Conservation (phyloP, 208 protist genomes). For the Trypanosomatidae sp. region DNA sequence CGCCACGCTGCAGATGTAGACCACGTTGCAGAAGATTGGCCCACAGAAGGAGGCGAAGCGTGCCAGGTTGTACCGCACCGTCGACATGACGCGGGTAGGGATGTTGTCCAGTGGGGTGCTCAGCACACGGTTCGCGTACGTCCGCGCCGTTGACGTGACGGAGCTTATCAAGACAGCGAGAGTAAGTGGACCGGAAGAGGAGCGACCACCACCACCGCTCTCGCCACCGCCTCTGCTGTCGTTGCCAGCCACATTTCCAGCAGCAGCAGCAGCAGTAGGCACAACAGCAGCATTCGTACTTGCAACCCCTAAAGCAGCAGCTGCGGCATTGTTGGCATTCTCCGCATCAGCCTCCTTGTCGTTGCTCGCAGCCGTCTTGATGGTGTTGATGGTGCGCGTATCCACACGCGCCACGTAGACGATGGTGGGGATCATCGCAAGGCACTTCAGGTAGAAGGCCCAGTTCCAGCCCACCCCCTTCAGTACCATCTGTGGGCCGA, state of each 20-base stretch:
- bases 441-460: conserved; percentile 81
- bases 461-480: conserved; percentile 71
- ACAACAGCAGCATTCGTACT: too few relatives aligned
- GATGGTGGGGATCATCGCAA: conserved; percentile 72
- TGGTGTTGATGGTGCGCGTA: conserved; percentile 55
- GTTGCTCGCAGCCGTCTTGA: conserved; percentile 2
- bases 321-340: too few relatives aligned
- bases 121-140: too few relatives aligned
- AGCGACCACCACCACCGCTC: background rate
- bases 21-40: conserved; percentile 40
- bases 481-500: conserved; percentile 42
- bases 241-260: too few relatives aligned
- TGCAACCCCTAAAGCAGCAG: too few relatives aligned
- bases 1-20: conserved; percentile 77
- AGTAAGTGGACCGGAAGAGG: background rate
- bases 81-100: too few relatives aligned
- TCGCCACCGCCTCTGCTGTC: conserved; percentile 3
- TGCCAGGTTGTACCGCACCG: too few relatives aligned
- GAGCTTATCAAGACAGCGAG: too few relatives aligned
- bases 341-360: too few relatives aligned
- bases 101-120: too few relatives aligned
- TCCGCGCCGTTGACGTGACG: too few relatives aligned
- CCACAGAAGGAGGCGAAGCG: background rate
- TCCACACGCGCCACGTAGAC: conserved; percentile 55
- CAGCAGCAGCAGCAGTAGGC: too few relatives aligned